Evolutionary conservation across 2,329 filamentous ascomycete genomes (phyloP), one percentile per base, ranked within the genome.

Genomic region (Furcasterigmium sp.): DNA sequence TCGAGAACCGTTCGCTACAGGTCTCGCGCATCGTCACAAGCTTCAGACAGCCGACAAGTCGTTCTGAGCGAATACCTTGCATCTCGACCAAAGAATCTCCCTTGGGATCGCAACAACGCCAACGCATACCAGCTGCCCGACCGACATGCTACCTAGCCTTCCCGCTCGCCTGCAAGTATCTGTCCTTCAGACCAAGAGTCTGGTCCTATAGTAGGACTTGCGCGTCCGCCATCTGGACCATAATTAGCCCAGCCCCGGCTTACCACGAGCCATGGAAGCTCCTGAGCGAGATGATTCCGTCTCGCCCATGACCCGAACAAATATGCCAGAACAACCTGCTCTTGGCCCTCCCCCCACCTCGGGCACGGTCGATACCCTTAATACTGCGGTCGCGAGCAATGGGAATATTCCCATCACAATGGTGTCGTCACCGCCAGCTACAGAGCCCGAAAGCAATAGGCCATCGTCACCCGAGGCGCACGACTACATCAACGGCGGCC

Each of bases 401-500:
- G 32, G 36, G 13, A 35, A 17, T 17, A 34, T 45, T 45, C 44
- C 23, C 43, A 39, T 10, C 42, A 44, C 32, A 53, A 44, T 23
- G 40, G 35, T 26, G 30, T 34, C 23, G 37, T 43, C 40, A 26
- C 26, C 44, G 39, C 50, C n/a, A 43, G 43, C 19, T 37, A 40
- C 40, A 34, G 49, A 46, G n/a, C 43, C 51, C 26, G 46, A 53
- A 28, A 50, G 36, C 48, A 53, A 18, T 46, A 51, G 15, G 46
- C 54, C 30, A 46, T 49, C 28, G 7, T 11, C 23, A 7, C 41
- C 40, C 17, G 48, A 57, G 21, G 55, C 66, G 9, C 47, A 56
- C 11, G 67, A 70, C 48, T 66, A 68, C 48, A 34, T 68, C 26
- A 67, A 67, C 41, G 61, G 56, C 28, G 62, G 60, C 6, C 45